Base-by-base conservation (phyloP, 495 filamentous ascomycete species). In the Podospora sp. region DNA sequence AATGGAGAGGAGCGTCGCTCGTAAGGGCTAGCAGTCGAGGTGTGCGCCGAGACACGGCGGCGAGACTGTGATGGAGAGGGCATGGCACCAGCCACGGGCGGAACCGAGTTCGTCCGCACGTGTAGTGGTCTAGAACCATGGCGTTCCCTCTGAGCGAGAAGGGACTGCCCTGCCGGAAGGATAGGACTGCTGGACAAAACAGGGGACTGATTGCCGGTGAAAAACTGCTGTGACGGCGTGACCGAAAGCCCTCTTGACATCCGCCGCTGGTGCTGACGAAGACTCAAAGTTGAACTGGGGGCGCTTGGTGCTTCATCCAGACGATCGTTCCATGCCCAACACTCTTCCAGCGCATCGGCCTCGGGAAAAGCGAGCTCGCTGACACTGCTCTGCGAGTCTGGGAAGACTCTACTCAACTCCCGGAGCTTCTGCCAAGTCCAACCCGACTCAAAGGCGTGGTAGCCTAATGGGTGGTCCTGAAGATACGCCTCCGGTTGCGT, bases 401-500 rank as follows among this genome's bases (percentile, higher is more conserved):
- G 75, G 69, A 84, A 84, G 24, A 84, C 80, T 16, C 88, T 81
- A 56, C 84, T 85, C 4, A 90, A 76, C 71, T 87, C 81, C 20
- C 86, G 80, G 7, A 90, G 74, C 49, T 81, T 82, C 60, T 85
- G 85, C 86, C 86, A 89, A 6, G 81, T 86, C 89, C 88, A 90
- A 9, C 75, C 79, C 11, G 78, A 72, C 49, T 82, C 77, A 46
- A 81, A 78, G 6, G 77, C 72, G 40, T 78, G 74, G 51, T 78
- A 70, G 25, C 79, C 76, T 60, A 90, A 85, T 2, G 88, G 75
- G 35, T 79, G 72, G 58, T 82, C 75, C 65, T 91, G 89, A 2
- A 90, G 73, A 71, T 91, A 91, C 9, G 87, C 86, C 62, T 87
- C 85, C 9, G 84, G 83, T 36, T 88, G 84, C 8, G 89, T 91